Percentiles rank a stretch among this genome's conserved stretches.
These are phyloP conservation scores for Kluyveromyces aestuarii DNA, from an alignment of 805 yeast genomes.

Conservation along the genomic window DNA sequence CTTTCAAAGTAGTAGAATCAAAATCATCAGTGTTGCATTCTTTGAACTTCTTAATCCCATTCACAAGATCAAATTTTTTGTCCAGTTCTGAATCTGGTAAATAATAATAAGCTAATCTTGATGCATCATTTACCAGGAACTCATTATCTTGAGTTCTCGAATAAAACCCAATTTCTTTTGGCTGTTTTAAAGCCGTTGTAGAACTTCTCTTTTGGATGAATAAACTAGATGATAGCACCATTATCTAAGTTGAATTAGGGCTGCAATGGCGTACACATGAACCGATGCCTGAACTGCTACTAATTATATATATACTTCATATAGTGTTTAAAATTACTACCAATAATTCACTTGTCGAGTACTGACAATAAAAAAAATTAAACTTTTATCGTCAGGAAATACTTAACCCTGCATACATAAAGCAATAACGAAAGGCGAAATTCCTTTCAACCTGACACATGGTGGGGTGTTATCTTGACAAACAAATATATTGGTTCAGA, in stretches of 20 bases:
- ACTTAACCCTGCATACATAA: too few relatives aligned
- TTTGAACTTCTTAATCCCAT: constrained; percentile 55
- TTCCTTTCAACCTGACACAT: too few relatives aligned
- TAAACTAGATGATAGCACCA: constrained; percentile 24
- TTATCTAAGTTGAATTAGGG: constrained; percentile 2
- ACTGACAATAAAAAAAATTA: too few relatives aligned
- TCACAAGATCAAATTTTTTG: constrained; percentile 50
- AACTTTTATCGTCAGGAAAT: too few relatives aligned
- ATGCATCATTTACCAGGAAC: constrained; percentile 39
- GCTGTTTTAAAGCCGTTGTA: constrained; percentile 70
- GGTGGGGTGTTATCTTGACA: too few relatives aligned
- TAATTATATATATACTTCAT: too few relatives aligned
- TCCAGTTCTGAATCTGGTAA: constrained; percentile 67
- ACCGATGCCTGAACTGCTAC: too few relatives aligned
- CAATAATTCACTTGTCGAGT: too few relatives aligned
- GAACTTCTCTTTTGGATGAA: constrained; percentile 40
- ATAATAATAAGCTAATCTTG: constrained; percentile 62
- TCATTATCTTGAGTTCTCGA: constrained; percentile 53
- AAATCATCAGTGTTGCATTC: constrained; percentile 37
- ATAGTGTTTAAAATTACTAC: too few relatives aligned
- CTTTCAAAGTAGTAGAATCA: constrained; percentile 33
- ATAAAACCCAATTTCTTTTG: constrained; percentile 67
- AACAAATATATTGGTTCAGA: too few relatives aligned
- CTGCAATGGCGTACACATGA: too few relatives aligned
- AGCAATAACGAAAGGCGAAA: too few relatives aligned